Conservation (phyloP, 1,284 basidiomycete species). For the Leccinum subrobustum region DNA sequence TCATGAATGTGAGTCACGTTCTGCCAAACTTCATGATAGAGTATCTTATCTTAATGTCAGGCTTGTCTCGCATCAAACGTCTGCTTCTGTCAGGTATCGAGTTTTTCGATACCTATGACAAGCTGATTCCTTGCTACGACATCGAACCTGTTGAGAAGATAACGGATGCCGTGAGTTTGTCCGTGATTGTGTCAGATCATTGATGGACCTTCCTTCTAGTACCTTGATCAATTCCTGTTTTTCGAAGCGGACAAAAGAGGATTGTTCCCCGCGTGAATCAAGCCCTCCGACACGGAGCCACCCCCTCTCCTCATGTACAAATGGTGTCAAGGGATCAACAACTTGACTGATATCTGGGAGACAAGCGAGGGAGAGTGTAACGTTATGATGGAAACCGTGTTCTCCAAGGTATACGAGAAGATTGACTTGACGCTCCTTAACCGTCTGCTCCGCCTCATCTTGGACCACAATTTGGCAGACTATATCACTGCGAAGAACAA, state of each 20-base stretch:
- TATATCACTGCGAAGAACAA: slow-evolving; percentile 99
- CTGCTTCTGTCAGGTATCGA: slow-evolving; percentile 91
- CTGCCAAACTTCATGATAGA: not conserved
- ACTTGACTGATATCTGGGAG: slow-evolving; percentile 94
- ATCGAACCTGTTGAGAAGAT: slow-evolving; percentile 99
- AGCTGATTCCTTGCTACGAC: slow-evolving; percentile 96
- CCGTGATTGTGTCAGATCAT: not conserved
- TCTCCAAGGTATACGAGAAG: slow-evolving; percentile 97
- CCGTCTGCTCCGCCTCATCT: slow-evolving; percentile 87
- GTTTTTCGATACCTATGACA: slow-evolving; percentile 95
- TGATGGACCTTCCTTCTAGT: slow-evolving; percentile 42
- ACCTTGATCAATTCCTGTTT: slow-evolving; percentile 89
- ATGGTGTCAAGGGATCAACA: slow-evolving; percentile 94
- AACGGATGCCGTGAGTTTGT: slow-evolving; percentile 77
- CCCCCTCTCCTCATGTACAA: slow-evolving; percentile 97
- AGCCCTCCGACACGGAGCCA: slow-evolving; percentile 94
- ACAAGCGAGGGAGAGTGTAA: slow-evolving; percentile 95
- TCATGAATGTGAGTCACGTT: slow-evolving; percentile 67
- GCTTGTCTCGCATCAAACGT: slow-evolving; percentile 94
- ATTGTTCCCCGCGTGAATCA: slow-evolving; percentile 96
- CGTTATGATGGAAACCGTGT: slow-evolving; percentile 96
- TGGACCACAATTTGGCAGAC: slow-evolving; percentile 97
- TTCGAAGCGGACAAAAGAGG: slow-evolving; percentile 96
- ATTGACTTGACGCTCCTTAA: slow-evolving; percentile 94
- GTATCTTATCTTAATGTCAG: slow-evolving; percentile 33